Evolutionary conservation across 169 alveolate species (phyloP).

Genomic region (Eimeria sp.): DNA sequence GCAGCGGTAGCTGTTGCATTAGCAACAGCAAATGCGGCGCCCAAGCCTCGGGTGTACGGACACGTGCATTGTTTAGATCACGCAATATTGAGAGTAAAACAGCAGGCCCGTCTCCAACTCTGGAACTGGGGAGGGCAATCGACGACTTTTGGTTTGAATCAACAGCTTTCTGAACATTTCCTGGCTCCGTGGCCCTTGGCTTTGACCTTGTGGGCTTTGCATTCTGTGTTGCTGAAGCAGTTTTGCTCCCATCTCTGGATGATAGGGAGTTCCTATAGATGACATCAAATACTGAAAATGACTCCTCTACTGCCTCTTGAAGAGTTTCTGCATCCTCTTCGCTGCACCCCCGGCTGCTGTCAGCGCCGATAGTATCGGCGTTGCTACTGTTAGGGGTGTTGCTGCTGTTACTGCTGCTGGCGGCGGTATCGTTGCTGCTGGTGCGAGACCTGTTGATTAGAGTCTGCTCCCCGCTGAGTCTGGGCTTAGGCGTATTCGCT

Average conservation of each 20-base stretch:
- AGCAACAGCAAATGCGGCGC: constrained; percentile 44
- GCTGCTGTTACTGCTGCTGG: not conserved
- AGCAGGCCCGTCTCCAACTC: constrained; percentile 8
- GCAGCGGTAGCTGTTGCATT: constrained; percentile 36
- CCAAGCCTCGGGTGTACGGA: constrained; percentile 62
- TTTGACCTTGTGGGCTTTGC: not conserved
- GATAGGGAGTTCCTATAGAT: not conserved
- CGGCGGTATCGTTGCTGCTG: not conserved
- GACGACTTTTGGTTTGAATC: not conserved
- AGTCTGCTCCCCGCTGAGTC: not conserved
- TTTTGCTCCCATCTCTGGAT: not conserved
- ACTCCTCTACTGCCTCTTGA: constrained; percentile 25
- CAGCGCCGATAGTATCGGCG: not conserved
- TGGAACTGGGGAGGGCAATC: constrained; percentile 23
- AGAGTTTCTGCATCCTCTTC: constrained; percentile 1
- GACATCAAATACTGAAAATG: constrained; percentile 42
- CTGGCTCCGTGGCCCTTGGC: not conserved
- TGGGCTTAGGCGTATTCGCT: not conserved
- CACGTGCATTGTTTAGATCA: constrained; percentile 34
- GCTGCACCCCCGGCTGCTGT: not conserved
- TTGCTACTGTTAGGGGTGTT: not conserved
- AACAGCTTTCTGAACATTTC: not conserved
- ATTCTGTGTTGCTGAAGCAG: not conserved
- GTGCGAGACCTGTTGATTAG: not conserved
- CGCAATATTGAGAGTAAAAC: constrained; percentile 40